Conservation (phyloP, 345 rosid genomes). For the Barbarea vulgaris region DNA sequence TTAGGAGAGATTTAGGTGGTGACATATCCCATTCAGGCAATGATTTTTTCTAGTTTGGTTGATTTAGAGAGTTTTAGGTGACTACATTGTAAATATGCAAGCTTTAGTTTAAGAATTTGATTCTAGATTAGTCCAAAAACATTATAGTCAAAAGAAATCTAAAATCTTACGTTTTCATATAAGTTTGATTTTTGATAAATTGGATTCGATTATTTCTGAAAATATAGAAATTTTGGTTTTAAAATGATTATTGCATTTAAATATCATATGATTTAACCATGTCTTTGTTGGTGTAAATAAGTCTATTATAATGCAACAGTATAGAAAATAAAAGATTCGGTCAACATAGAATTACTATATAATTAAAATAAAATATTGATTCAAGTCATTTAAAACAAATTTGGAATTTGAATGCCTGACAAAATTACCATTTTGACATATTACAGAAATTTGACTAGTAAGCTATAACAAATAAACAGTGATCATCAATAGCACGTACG, state of each 20-base stretch:
- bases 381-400: background rate
- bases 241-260: background rate
- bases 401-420: constrained; percentile 15
- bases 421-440: background rate
- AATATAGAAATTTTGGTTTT: background rate
- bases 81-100: background rate
- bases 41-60: constrained; percentile 1
- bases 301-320: background rate
- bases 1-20: constrained; percentile 33
- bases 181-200: background rate
- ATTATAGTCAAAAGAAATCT: background rate
- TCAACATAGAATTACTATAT: constrained; percentile 13
- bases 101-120: background rate
- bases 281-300: background rate
- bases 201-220: background rate
- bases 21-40: constrained; percentile 18
- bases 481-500: constrained; percentile 2
- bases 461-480: background rate
- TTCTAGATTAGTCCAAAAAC: background rate
- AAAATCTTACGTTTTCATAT: background rate
- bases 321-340: constrained; percentile 10
- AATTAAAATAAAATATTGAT: background rate
- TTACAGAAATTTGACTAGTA: background rate
- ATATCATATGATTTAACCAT: background rate
- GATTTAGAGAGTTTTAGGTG: constrained; percentile 32